Base-by-base conservation (phyloP, 106 monocot species). In the Dactylorhiza incarnata region DNA sequence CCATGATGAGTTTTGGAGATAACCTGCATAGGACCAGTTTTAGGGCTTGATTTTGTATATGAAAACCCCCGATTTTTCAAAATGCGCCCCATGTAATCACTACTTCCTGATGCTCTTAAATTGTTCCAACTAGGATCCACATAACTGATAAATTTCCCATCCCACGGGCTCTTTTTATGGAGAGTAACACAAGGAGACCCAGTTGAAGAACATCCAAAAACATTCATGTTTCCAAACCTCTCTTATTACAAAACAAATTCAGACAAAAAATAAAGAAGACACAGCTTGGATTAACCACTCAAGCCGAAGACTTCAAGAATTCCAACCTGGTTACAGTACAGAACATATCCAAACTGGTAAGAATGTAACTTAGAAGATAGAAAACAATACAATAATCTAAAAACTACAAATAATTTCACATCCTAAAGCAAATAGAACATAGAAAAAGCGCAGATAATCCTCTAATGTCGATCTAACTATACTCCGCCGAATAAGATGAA, bases 1-100 rank as follows among this genome's bases (percentile, higher is more conserved):
- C 17, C 2, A 53, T 13, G 24, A 15, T 14, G 49, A 73, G 17
- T 72, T 14, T 73, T 23, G 29, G 9, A 74, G 45, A 14, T 12
- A 20, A 89, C 91, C 88, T 88, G 74, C n/a, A 88, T 43, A 72
- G 43, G 47, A 72, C 82, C 65, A 8, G 9, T 22, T 77, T 19
- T 46, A 55, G 48, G 49, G 14, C 73, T 76, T 45, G 71, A 58
- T 52, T 53, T 81, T 49, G 4, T 65, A 26, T 62, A 48, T 19
- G 23, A 56, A 16, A 48, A 56, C 19, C 67, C 14, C n/a, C 50
- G 70, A 77, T 54, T 37, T 50, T 71, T 75, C 73, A 88, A 66
- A 22, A 53, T 69, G 79, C 17, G 50, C 23, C 81, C 81, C 44
- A 78, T 61, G 66, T 17, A 74, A 71, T 92, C 84, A 54, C 82